Evolutionary conservation across 1,284 basidiomycete genomes (phyloP).

Genomic region (Tylopilus sp.): DNA sequence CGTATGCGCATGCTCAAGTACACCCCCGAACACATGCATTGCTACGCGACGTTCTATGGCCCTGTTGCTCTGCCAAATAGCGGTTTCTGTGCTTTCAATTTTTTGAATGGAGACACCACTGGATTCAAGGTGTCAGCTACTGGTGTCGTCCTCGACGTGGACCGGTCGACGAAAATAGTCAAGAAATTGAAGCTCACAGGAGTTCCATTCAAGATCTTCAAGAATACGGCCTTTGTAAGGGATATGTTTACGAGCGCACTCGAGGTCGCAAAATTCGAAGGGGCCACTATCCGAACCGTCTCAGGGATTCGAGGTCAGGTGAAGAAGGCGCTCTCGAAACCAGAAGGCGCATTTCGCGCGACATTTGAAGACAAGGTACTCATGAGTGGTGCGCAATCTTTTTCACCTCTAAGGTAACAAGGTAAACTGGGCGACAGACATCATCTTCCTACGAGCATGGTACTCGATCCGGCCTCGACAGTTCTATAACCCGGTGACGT

Average conservation of each 20-base stretch:
- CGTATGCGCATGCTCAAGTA: slow-evolving; percentile 99
- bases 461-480: slow-evolving; percentile 93
- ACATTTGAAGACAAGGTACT: slow-evolving; percentile 98
- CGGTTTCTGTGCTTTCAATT: slow-evolving; percentile 97
- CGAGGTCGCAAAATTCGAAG: slow-evolving; percentile 98
- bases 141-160: slow-evolving; percentile 92
- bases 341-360: slow-evolving; percentile 92
- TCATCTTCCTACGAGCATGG: slow-evolving; percentile 96
- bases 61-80: slow-evolving; percentile 92
- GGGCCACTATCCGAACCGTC: slow-evolving; percentile 92
- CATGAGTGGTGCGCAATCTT: slow-evolving; percentile 74
- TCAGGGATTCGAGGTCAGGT: slow-evolving; percentile 96
- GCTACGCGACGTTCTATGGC: slow-evolving; percentile 95
- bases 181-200: slow-evolving; percentile 99
- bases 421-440: slow-evolving; percentile 51
- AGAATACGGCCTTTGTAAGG: slow-evolving; percentile 98
- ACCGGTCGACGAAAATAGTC: slow-evolving; percentile 90
- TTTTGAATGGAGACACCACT: slow-evolving; percentile 60
- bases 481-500: slow-evolving; percentile 97
- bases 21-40: slow-evolving; percentile 99
- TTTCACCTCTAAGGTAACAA: not conserved
- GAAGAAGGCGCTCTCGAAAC: slow-evolving; percentile 92
- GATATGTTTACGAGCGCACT: slow-evolving; percentile 95
- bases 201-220: slow-evolving; percentile 94
- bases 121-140: slow-evolving; percentile 92